Evolutionary conservation across 169 alveolate species (phyloP).

Genomic region (Eimeria maxima): DNA sequence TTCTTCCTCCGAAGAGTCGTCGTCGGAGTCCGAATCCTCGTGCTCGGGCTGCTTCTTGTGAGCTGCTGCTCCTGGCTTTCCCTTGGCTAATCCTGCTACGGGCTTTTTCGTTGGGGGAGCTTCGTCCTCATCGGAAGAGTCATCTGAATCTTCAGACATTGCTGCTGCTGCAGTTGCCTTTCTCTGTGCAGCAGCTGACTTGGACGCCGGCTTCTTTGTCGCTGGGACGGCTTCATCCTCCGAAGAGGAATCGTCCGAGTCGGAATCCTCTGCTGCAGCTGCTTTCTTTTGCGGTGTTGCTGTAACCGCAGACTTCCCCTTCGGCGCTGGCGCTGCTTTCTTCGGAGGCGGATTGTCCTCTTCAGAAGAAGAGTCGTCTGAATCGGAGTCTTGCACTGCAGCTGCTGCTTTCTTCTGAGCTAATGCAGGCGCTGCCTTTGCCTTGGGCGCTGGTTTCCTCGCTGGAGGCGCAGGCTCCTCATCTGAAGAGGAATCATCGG

Average conservation of each 20-base stretch:
- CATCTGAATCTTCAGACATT: constrained; percentile 59
- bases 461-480: constrained; percentile 65
- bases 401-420: constrained; percentile 31
- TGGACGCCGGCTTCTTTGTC: constrained; percentile 33
- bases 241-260: constrained; percentile 33
- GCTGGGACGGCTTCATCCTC: constrained; percentile 28
- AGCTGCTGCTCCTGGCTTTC: constrained; percentile 46
- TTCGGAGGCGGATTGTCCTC: constrained; percentile 5
- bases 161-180: constrained; percentile 40
- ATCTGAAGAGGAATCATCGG: constrained; percentile 41
- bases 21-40: constrained; percentile 50
- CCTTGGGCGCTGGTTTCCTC: constrained; percentile 44
- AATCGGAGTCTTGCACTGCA: constrained; percentile 36
- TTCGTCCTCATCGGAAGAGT: constrained; percentile 45
- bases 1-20: constrained; percentile 58
- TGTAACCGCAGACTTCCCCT: constrained; percentile 5
- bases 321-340: constrained; percentile 25
- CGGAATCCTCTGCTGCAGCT: constrained; percentile 24
- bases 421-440: constrained; percentile 45
- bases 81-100: neutral
- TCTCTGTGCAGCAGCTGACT: constrained; percentile 37
- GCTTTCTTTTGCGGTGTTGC: constrained; percentile 39
- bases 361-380: constrained; percentile 57
- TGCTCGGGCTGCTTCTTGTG: constrained; percentile 4
- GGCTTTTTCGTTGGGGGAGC: constrained; percentile 50